Conservation (phyloP, 768 basidiomycete species). For the Boletus pseudopeckii region DNA sequence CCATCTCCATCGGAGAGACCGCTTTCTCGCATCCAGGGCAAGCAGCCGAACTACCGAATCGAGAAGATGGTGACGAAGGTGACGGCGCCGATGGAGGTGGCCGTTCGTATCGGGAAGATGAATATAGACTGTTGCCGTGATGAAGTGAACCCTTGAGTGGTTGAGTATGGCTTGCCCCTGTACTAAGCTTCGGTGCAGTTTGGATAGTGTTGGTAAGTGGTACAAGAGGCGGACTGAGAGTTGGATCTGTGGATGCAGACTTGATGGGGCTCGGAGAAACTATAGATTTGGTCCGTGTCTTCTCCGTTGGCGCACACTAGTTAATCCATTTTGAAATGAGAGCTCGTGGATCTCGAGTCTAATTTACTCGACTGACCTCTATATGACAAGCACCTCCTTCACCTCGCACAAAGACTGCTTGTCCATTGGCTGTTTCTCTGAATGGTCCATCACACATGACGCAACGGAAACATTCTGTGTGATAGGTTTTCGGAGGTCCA, state of each 20-base stretch:
- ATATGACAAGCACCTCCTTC: constrained; percentile 67
- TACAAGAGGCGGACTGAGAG: constrained; percentile 17
- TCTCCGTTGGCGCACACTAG: constrained; percentile 46
- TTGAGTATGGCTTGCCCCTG: constrained; percentile 7
- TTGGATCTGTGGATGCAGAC: constrained; percentile 10
- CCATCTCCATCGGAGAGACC: constrained; percentile 81
- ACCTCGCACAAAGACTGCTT: constrained; percentile 68
- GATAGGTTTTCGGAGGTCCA: constrained; percentile 58
- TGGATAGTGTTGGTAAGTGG: constrained; percentile 19
- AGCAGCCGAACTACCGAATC: constrained; percentile 38
- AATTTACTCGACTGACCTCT: constrained; percentile 36
- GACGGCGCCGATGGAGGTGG: constrained; percentile 16
- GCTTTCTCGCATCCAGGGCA: constrained; percentile 75
- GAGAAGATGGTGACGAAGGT: constrained; percentile 21
- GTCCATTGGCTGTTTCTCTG: constrained; percentile 55
- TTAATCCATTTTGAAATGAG: constrained; percentile 5
- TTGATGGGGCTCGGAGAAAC: constrained; percentile 6
- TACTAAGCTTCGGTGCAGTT: constrained; percentile 4
- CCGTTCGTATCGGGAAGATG: constrained; percentile 32
- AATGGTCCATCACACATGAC: constrained; percentile 61
- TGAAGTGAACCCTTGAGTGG: constrained; percentile 11
- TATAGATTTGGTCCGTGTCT: constrained; percentile 14
- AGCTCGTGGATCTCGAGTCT: neutral
- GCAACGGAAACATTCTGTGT: constrained; percentile 75
- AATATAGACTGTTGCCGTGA: constrained; percentile 16